Evolutionary conservation across 1,284 basidiomycete species (phyloP), one percentile per base, ranked within the genome.

Genomic region (Jaminaea rosea): DNA sequence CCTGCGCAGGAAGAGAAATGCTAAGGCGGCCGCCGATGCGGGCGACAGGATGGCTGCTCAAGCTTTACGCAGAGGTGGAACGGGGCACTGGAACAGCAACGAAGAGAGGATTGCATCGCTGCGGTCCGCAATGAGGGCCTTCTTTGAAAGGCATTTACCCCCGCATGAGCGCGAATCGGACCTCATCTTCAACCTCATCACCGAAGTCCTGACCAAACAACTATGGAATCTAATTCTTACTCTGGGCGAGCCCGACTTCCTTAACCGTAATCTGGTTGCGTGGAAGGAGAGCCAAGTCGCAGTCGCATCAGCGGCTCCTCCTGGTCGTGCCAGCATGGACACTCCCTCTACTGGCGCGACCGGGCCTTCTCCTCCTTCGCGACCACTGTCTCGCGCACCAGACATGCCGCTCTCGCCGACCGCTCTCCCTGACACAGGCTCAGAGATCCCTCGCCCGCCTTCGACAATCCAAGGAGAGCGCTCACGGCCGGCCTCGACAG

Each of bases 171-270:
- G 56, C 10, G 53, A 58, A 8, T 60, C 59, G 21, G 58, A 58
- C 10, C 50, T 69, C 5, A 49, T 69, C 23, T 52, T 58, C 45
- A 50, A 51, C 3, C 55, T 69, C 17, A 45, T 69, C 27, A 60
- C 62, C 26, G 67, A 69, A 42, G 55, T 69, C 37, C 32, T 66
- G 4, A 56, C 57, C 27, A 67, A 65, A 50, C 64, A 67, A 24
- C 48, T 59, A 10, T 69, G 67, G 67, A 58, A 67, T 29, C 52
- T 62, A n/a, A 50, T 63, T n/a, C 55, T 58, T 27, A 59, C 56
- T 42, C 53, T 65, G 24, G 61, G 65, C 17, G 59, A 67, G 26
- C 65, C 65, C 4, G 67, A 69, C 47, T 69, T 65, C 27, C 60
- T 67, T 49, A 67, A 69, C 32, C 56, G 54, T 13, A 57, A 63